phyloP scores from a whole-genome alignment of 2,329 filamentous ascomycete genomes.

The Parastagonospora avenae region DNA sequence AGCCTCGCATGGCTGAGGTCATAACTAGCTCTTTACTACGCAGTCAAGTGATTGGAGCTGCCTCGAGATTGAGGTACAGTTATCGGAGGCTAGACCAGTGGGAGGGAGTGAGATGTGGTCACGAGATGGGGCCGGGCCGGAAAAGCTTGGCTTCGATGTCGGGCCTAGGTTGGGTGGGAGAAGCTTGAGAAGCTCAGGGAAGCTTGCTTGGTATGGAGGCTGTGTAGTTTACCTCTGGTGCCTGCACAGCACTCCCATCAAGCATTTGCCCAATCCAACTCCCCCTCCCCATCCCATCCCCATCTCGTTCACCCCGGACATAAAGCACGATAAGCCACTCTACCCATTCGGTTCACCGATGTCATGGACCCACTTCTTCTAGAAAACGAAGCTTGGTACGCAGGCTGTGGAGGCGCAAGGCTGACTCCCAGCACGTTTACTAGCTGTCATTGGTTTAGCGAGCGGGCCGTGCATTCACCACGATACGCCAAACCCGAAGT shows the following conservation, averaged over 20 bases:
- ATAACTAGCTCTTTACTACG: constrained; percentile 2
- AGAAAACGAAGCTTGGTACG: constrained; percentile 7
- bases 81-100: constrained; percentile 10
- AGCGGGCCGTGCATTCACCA: constrained; percentile 5
- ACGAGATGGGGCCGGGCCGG: constrained; percentile 8
- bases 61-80: constrained; percentile 5
- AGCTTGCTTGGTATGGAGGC: too few relatives aligned
- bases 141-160: constrained; percentile 11
- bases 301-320: too few relatives aligned
- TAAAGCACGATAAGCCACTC: too few relatives aligned
- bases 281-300: too few relatives aligned
- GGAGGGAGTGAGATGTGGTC: background rate
- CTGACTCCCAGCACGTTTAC: constrained; percentile 12
- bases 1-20: constrained; percentile 13
- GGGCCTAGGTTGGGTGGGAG: constrained; percentile 1
- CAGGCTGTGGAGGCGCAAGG: constrained; percentile 17
- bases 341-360: background rate
- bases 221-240: too few relatives aligned
- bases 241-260: too few relatives aligned
- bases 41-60: constrained; percentile 11
- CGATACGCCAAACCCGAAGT: background rate
- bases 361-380: background rate
- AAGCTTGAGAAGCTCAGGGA: too few relatives aligned
- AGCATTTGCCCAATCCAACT: too few relatives aligned
- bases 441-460: background rate